phyloP scores from a whole-genome alignment of 1,284 basidiomycete genomes.

The Volvariella surrecta region DNA sequence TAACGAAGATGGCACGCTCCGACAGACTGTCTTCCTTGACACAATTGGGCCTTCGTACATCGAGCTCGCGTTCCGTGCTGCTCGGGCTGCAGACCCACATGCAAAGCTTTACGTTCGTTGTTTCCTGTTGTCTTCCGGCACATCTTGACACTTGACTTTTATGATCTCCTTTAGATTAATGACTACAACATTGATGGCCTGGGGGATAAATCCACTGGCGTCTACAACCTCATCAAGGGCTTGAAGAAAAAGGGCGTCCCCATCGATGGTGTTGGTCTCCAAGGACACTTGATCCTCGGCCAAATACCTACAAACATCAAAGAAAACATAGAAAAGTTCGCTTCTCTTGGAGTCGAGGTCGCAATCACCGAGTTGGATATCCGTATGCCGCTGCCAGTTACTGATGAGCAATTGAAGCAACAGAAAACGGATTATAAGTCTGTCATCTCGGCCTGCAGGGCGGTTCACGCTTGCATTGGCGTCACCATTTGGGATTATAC shows the following conservation, averaged over 20 bases:
- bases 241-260: conserved; percentile 37
- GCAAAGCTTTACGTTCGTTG: conserved; percentile 30
- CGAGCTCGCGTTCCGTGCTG: conserved; percentile 33
- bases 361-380: conserved; percentile 56
- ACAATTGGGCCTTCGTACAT: conserved; percentile 35
- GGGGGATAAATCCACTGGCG: conserved; percentile 42
- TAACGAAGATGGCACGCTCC: conserved; percentile 42
- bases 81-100: conserved; percentile 34
- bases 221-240: conserved; percentile 39
- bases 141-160: neutral
- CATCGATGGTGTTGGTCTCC: conserved; percentile 52
- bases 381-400: conserved; percentile 46
- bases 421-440: conserved; percentile 47
- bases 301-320: conserved; percentile 35
- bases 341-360: conserved; percentile 45
- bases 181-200: conserved; percentile 48
- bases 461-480: conserved; percentile 40
- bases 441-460: conserved; percentile 44
- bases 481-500: conserved; percentile 49
- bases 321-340: conserved; percentile 36
- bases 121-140: neutral
- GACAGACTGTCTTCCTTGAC: conserved; percentile 37
- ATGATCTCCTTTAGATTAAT: conserved; percentile 46
- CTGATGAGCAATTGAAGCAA: conserved; percentile 35
- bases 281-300: conserved; percentile 45